phyloP scores from a whole-genome alignment of 495 filamentous ascomycete species.

The Aspergillus diversus region DNA sequence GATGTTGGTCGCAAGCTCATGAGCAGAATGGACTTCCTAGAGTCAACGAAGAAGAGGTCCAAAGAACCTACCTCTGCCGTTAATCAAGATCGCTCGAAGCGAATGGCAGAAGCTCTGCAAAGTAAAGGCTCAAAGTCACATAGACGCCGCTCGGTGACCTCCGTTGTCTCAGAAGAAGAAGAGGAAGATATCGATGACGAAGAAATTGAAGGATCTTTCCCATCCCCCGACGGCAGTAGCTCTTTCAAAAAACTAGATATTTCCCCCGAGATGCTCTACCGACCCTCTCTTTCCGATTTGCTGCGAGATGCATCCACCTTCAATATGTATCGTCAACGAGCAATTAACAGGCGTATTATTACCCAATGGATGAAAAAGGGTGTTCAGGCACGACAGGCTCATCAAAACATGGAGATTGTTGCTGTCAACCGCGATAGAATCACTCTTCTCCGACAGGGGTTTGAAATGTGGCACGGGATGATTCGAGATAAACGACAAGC shows the following conservation, averaged over 20 bases:
- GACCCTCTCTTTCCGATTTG: slow-evolving; percentile 59
- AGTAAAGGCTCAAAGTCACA: slow-evolving; percentile 10
- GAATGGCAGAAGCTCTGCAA: slow-evolving; percentile 32
- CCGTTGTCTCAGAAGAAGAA: slow-evolving; percentile 28
- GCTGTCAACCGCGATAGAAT: slow-evolving; percentile 56
- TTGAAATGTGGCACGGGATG: slow-evolving; percentile 60
- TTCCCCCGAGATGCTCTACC: slow-evolving; percentile 48
- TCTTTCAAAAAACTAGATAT: slow-evolving; percentile 34
- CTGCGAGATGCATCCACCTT: slow-evolving; percentile 63
- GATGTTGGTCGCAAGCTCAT: slow-evolving; percentile 48
- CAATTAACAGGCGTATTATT: slow-evolving; percentile 50
- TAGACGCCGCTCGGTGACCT: slow-evolving; percentile 23
- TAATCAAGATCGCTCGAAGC: slow-evolving; percentile 41
- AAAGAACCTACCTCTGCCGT: slow-evolving; percentile 36
- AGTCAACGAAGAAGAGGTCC: slow-evolving; percentile 28
- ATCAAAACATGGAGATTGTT: slow-evolving; percentile 49
- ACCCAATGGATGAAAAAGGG: slow-evolving; percentile 59
- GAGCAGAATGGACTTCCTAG: slow-evolving; percentile 36
- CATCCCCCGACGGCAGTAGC: slow-evolving; percentile 32
- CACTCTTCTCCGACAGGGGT: slow-evolving; percentile 58
- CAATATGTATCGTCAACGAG: slow-evolving; percentile 54
- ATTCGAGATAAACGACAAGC: slow-evolving; percentile 51
- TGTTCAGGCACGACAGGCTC: slow-evolving; percentile 45
- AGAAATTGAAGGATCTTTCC: slow-evolving; percentile 31
- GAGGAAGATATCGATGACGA: slow-evolving; percentile 24